Percentiles rank a stretch among this genome's conserved stretches.
phyloP scores from a whole-genome alignment of 495 filamentous ascomycete genomes.

The Entonaema liquescens region DNA sequence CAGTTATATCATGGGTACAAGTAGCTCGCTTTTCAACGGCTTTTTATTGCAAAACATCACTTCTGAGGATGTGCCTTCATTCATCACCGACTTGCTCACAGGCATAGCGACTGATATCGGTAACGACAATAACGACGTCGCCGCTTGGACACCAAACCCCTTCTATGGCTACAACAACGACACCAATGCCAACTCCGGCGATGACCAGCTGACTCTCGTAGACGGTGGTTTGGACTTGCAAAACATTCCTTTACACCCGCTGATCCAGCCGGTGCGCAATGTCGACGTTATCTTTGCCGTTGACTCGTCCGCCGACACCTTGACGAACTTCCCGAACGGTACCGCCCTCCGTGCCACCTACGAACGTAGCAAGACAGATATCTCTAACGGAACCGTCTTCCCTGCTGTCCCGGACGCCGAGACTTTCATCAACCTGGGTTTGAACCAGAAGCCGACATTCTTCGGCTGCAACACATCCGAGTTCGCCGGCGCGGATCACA shows the following conservation, averaged over 20 bases:
- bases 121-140: slow-evolving; percentile 75
- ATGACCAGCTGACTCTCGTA: slow-evolving; percentile 68
- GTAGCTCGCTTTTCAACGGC: slow-evolving; percentile 87
- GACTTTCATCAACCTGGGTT: slow-evolving; percentile 85
- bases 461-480: slow-evolving; percentile 88
- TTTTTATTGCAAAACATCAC: slow-evolving; percentile 68
- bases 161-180: slow-evolving; percentile 76
- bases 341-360: slow-evolving; percentile 85
- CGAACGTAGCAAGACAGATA: slow-evolving; percentile 69
- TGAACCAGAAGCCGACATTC: slow-evolving; percentile 89
- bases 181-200: slow-evolving; percentile 66
- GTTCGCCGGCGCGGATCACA: slow-evolving; percentile 56
- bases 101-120: slow-evolving; percentile 65
- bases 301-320: slow-evolving; percentile 85
- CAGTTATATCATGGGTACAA: slow-evolving; percentile 90
- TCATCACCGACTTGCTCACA: slow-evolving; percentile 61
- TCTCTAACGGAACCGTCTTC: slow-evolving; percentile 85
- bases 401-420: slow-evolving; percentile 81
- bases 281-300: slow-evolving; percentile 95
- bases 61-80: slow-evolving; percentile 59
- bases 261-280: slow-evolving; percentile 78
- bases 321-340: slow-evolving; percentile 83
- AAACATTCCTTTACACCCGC: slow-evolving; percentile 86
- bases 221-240: slow-evolving; percentile 89
- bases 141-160: slow-evolving; percentile 83